Evolutionary conservation across 805 yeast species (phyloP), one percentile per base, ranked within the genome.

Genomic region (Pichia pseudocactophila): DNA sequence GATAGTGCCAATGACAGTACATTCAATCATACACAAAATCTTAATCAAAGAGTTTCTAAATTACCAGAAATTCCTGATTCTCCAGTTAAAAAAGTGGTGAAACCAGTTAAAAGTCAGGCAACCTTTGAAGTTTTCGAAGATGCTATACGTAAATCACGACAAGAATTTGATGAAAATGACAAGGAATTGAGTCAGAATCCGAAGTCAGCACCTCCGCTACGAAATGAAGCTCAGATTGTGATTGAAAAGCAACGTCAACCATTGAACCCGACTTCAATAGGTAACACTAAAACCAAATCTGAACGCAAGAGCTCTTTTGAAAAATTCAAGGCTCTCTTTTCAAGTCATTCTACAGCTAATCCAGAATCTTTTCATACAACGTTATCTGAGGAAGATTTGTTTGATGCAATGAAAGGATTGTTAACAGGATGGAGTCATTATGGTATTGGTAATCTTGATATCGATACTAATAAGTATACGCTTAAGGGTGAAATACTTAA

Each of bases 361-460:
- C 45, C 47, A 4, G 34, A 39, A 11, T 64, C 70, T 22, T 57
- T 74, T 39, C 45, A 43, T 18, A 60, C 68, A 2, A 50, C 55
- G 17, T 45, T 64, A 18, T 65, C 72, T 10, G 64, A 65, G 44
- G 71, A 65, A 22, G 86, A 82, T 55, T 70, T 82, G 70, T 71
- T 74, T 46, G 74, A 76, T 35, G 86, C 87, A 3, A 62, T 82
- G 51, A 71, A 66, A 55, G 75, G 82, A 35, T 68, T 82, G 42
- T 63, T 82, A 49, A 66, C 61, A 36, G 76, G 81, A 15, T 82
- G 92, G 92, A 71, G 76, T 12, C 76, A 73, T 46, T 81, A 81
- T 52, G 90, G 92, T 8, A 61, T 82, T 52, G 74, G 72, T 50
- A 70, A 76, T 46, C 67, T 82, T 45, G 64, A 61, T 31, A 61